Base-by-base conservation (phyloP, 116 monocot species). In the Phalaenopsis hybrid region DNA sequence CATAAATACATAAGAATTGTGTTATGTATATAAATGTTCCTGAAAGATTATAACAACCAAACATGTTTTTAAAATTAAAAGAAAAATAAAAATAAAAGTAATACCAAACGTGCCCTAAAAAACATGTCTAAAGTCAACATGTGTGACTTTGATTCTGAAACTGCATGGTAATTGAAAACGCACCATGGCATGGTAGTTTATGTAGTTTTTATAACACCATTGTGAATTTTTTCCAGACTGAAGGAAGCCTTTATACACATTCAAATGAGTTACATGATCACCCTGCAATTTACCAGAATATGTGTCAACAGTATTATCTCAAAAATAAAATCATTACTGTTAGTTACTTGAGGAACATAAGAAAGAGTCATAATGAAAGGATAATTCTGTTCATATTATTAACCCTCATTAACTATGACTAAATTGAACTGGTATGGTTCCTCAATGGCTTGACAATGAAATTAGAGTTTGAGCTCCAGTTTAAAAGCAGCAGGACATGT, bases 101-200 rank as follows among this genome's bases (percentile, higher is more conserved):
- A 37, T 37, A 3, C 37, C 37, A 37, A 37, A 37, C 37, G 37
- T 37, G 37, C 0, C 3, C 37, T 37, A 37, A 3, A 3, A 37
- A 37, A 37, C 37, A 4, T 7, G 48, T 48, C 48, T 20, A 15
- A 8, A 37, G 7, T 31, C 20, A 8, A 79, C 34, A 33, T 25
- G 25, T 51, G 37, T 78, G 55, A 57, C 8, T 57, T 2, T 31
- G 20, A 17, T 51, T 77, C 50, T 77, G 77, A 51, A 77, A 75
- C 6, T 76, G 4, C 77, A 25, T 50, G 25, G 55, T n/a, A 17
- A 79, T 20, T 67, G 16, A 80, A 81, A 76, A 82, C 90, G 3
- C 48, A 97, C 97, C 97, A 97, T 88, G 44, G 93, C 87, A 52
- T 97, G 94, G 83, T 97, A 91, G 81, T 97, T 97, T 83, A 97